Percentiles rank a stretch among this genome's conserved stretches.
These are phyloP conservation scores for Fusarium citri DNA, from an alignment of 2,329 filamentous ascomycete species.

Conservation along the genomic window DNA sequence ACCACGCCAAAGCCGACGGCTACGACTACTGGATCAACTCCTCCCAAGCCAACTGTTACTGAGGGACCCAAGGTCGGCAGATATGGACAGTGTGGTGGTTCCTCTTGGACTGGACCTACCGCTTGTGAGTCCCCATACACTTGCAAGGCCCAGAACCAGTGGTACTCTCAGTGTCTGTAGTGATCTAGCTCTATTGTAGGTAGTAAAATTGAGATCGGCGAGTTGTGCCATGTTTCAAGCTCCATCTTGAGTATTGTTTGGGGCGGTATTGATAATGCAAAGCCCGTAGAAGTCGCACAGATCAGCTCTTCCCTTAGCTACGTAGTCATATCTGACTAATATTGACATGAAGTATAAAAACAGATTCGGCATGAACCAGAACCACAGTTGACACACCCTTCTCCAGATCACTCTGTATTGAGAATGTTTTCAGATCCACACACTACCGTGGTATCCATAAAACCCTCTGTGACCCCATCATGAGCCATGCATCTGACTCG, in stretches of 20 bases:
- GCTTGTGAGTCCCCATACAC: slow-evolving; percentile 20
- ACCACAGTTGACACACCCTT: not conserved
- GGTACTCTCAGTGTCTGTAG: slow-evolving; percentile 36
- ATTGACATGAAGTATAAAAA: not conserved
- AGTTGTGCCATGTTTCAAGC: not conserved
- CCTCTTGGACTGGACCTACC: slow-evolving; percentile 27
- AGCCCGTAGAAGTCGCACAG: not conserved
- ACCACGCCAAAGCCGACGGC: not conserved
- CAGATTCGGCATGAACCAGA: not conserved
- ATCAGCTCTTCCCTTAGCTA: not conserved
- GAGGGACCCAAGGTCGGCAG: slow-evolving; percentile 12
- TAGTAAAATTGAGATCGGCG: not conserved
- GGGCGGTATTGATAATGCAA: not conserved
- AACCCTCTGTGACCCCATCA: not conserved
- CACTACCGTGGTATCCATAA: not conserved
- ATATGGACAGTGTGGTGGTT: slow-evolving; percentile 31
- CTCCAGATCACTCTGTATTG: not conserved
- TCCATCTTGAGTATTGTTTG: not conserved
- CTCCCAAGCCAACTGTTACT: slow-evolving; percentile 23
- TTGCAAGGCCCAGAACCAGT: slow-evolving; percentile 33
- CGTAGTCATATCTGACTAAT: not conserved
- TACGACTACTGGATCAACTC: not conserved
- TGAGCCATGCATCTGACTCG: not conserved
- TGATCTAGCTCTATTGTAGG: not conserved
- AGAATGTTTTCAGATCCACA: not conserved